Base-by-base conservation (phyloP, 352 stramenopile genomes). In the Pythium oligandrum region DNA sequence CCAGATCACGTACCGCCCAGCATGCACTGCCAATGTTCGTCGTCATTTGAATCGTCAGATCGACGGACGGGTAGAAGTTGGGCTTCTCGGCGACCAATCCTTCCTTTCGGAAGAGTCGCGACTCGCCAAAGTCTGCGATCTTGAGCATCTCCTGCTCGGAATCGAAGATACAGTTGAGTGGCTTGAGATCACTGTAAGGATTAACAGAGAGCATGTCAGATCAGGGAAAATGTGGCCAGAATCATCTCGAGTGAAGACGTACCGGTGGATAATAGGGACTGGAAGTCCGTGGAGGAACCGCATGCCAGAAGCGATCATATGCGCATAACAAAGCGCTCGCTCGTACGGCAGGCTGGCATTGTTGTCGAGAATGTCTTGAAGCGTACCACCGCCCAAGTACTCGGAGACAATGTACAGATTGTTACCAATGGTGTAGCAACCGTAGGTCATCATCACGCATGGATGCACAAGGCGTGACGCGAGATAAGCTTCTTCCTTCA, bases 341-440 rank as follows among this genome's bases (percentile, higher is more conserved):
- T 84, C 78, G 43, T 92, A 92, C 11, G 76, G 66, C 44, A 92
- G 51, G 3, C 57, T 57, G 1, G 63, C 59, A 17, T 56, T 76
- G 6, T 71, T 56, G 45, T 89, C 81, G 37, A 92, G 73, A 34
- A 88, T 46, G 44, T 92, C 71, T 61, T 92, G 81, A 30, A 92
- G 62, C n/a, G 81, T 92, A n/a, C 81, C 81, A 26, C 78, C 81
- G 6, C 81, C 81, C 12, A 92, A 65, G 53, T 86, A 90, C 45
- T 92, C 81, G 45, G 81, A 92, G 59, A 92, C 76, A 46, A 92
- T 86, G 63, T 90, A 90, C 51, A 92, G 63, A 63, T 88, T 86
- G 48, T 74, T 87, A 3, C 78, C 78, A 34, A 64, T 88, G 8
- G 81, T 92, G 57, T 88, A 92, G 56, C 81, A 92, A 0, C 81